Percentiles rank a stretch among this genome's conserved stretches.
phyloP scores from a whole-genome alignment of 805 yeast species.

The Kluyveromyces aestuarii region DNA sequence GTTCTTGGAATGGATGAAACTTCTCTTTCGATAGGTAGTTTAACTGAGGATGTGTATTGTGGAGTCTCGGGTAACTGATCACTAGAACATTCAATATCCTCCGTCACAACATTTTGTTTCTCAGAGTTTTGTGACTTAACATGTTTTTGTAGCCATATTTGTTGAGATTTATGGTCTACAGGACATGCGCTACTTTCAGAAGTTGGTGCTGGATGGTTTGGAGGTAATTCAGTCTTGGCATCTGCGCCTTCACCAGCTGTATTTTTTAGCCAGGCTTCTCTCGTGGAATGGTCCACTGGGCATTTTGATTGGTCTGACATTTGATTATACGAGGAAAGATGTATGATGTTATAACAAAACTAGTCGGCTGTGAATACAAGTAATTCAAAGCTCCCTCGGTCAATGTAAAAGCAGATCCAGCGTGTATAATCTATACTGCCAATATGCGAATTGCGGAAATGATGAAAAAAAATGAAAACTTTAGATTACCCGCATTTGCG shows the following conservation, averaged over 20 bases:
- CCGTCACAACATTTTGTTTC: constrained; percentile 10
- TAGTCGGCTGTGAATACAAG: neutral
- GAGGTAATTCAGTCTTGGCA: neutral
- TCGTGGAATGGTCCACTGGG: constrained; percentile 60
- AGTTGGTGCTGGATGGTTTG: neutral
- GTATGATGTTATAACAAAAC: too few species aligned
- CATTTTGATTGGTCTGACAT: constrained; percentile 34
- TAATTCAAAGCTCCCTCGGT: neutral
- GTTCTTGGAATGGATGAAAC: constrained; percentile 79
- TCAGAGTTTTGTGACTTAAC: constrained; percentile 12
- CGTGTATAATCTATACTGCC: too few species aligned
- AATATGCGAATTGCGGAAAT: neutral
- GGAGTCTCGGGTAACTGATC: constrained; percentile 31
- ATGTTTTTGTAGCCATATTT: constrained; percentile 42
- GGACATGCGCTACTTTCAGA: constrained; percentile 39
- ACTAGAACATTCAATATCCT: constrained; percentile 37
- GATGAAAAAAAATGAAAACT: neutral
- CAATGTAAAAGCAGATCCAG: too few species aligned
- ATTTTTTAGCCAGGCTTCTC: constrained; percentile 47
- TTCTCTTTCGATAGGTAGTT: constrained; percentile 65
- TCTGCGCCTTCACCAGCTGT: constrained; percentile 14
- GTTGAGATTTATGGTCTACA: constrained; percentile 52
- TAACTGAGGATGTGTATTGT: constrained; percentile 27
- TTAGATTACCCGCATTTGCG: neutral
- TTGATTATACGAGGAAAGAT: neutral